These are phyloP conservation scores for Alternaria brassicicola DNA, from an alignment of 2,329 filamentous ascomycete genomes.

Conservation along the genomic window DNA sequence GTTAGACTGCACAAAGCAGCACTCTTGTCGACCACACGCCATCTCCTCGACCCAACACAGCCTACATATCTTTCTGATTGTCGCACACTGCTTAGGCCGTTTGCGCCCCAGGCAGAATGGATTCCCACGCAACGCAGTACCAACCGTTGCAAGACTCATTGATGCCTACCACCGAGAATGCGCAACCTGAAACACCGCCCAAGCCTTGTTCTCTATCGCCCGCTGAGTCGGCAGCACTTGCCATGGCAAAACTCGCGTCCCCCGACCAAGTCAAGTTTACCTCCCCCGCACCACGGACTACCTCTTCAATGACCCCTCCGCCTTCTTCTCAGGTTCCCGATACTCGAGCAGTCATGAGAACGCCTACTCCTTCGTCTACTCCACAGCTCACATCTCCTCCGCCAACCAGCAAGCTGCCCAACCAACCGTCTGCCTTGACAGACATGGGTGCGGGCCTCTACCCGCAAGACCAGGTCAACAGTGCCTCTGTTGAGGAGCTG, in stretches of 20 bases:
- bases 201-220: conserved; percentile 27
- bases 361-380: conserved; percentile 59
- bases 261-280: conserved; percentile 40
- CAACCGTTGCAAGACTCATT: conserved; percentile 36
- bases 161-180: conserved; percentile 41
- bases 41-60: not conserved
- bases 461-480: conserved; percentile 58
- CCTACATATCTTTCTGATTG: conserved; percentile 31
- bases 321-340: conserved; percentile 64
- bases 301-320: conserved; percentile 66
- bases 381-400: conserved; percentile 58
- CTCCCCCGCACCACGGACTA: conserved; percentile 52
- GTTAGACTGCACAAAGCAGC: conserved; percentile 14
- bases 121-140: conserved; percentile 34
- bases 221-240: conserved; percentile 23
- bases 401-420: conserved; percentile 48
- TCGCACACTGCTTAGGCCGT: conserved; percentile 29
- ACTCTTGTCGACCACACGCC: conserved; percentile 1
- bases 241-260: conserved; percentile 30
- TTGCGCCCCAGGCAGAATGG: conserved; percentile 38
- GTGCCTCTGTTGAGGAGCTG: conserved; percentile 59
- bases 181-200: conserved; percentile 38
- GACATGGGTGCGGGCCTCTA: conserved; percentile 52
- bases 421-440: conserved; percentile 30
- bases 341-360: conserved; percentile 50